Evolutionary conservation across 148 eudicot species (phyloP), one percentile per base, ranked within the genome.

Genomic region (Rhododendron vialii): DNA sequence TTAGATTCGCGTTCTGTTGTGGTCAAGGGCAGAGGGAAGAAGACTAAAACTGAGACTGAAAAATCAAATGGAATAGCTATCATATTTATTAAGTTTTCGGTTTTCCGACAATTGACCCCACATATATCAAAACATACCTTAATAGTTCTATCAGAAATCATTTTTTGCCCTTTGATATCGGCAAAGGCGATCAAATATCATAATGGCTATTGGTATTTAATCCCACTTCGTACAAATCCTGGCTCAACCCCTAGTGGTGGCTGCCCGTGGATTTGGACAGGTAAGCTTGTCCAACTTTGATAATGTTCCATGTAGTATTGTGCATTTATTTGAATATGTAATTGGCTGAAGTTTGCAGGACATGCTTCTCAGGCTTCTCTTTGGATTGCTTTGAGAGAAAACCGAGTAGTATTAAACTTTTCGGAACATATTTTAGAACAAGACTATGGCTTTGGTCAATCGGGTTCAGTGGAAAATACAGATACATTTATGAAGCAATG

Each of bases 211-310:
- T 15, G 59, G 59, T 55, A 15, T 55, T 55, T 55, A 55, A 1
- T 55, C 61, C 22, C 61, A 3, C 61, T 55, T 15, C 18, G 57
- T 51, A 51, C 2, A 48, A 48, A 1, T 48, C 51, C 51, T 48
- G 12, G 55, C 55, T 55, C 22, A 7, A 4, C 61, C 61, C 61
- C 89, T 95, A 47, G 92, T 84, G 76, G 93, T 89, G 61, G 90
- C 96, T 35, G 85, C 91, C 87, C 93, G 92, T 85, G 96, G 92
- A 88, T 95, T 89, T 87, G 95, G 93, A 88, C 96, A 92, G 90
- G 95, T 90, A 81, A 69, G 84, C 59, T 53, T 33, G 73, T 17
- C 61, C 22, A 15, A 55, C 5, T 55, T 55, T 17, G 61, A 55
- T 55, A 4, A 55, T 55, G 22, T 55, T 17, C 61, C 22, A 26